Evolutionary conservation across 768 basidiomycete genomes (phyloP), one percentile per base, ranked within the genome.

Genomic region (Nevesoporus exiguus): DNA sequence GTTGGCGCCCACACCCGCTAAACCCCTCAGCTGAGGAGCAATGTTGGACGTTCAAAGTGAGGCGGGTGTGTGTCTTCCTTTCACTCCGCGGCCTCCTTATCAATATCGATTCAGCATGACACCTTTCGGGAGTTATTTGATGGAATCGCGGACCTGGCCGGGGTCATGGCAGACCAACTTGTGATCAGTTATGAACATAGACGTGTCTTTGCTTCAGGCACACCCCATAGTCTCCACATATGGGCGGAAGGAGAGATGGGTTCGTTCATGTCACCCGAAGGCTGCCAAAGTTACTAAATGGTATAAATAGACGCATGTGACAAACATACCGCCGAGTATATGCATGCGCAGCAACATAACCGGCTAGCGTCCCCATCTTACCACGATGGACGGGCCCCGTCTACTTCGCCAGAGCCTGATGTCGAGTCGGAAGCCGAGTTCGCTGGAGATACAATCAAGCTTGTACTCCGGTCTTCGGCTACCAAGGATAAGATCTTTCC

Each of bases 171-270:
- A 3, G 73, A 78, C 17, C 77, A 77, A 51, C 70, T 93, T 1
- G 73, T 90, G 29, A 72, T 93, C 56, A 84, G 71, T 8, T 80
- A 84, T 54, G 75, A 83, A 27, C 77, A 81, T 36, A 81, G 77
- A 49, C 85, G 82, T 2, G 73, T 93, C 39, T 90, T 83, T 62
- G 74, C 86, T 11, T 88, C 85, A 14, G 81, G 83, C 3, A 85
- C 85, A 0, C 88, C 90, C 0, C 73, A 80, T 33, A 78, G 80
- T 17, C 75, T 92, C 42, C 76, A 75, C 14, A 80, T 91, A 15
- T 89, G 86, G 84, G 77, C 76, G 4, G 80, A 85, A 54, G 85
- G 81, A 27, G 81, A 85, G 39, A 71, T 92, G 22, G 80, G 89
- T 88, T 41, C 31, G 78, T 73, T 27, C 29, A 13, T 21, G 36